Evolutionary conservation across 2,329 filamentous ascomycete species (phyloP).

Genomic region (Fusarium sp.): DNA sequence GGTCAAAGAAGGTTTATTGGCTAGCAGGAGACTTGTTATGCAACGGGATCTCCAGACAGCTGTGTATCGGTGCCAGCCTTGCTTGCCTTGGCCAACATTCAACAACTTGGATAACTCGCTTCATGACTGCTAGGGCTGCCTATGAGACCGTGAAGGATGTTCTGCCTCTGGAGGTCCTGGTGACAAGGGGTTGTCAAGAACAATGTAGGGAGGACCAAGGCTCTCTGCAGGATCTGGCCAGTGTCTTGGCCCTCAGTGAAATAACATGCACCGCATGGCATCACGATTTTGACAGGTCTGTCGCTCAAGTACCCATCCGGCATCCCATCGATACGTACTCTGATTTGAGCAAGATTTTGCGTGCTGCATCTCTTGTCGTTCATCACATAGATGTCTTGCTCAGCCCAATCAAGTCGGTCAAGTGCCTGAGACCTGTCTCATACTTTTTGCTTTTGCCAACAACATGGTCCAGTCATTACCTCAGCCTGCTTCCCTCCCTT

Average conservation of each 20-base stretch:
- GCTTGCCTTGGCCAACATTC: background rate
- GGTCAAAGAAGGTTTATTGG: background rate
- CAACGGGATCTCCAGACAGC: slow-evolving; percentile 7
- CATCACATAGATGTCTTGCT: background rate
- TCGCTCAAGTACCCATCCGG: background rate
- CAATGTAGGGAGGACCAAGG: slow-evolving; percentile 7
- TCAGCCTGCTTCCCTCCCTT: slow-evolving; percentile 18
- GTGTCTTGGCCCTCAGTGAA: background rate
- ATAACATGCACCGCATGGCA: background rate
- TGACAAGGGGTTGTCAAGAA: background rate
- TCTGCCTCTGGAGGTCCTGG: background rate
- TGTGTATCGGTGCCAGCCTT: background rate
- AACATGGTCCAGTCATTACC: background rate
- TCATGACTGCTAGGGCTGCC: background rate
- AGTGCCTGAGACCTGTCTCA: slow-evolving; percentile 30
- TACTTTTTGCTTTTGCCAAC: slow-evolving; percentile 20
- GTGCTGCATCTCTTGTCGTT: background rate
- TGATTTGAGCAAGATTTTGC: background rate
- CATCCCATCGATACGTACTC: background rate
- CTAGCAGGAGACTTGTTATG: slow-evolving; percentile 6
- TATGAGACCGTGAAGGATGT: background rate
- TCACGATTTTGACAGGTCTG: background rate
- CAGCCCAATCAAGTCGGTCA: slow-evolving; percentile 22
- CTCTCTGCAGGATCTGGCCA: slow-evolving; percentile 6
- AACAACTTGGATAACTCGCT: background rate